Evolutionary conservation across 2,329 filamentous ascomycete genomes (phyloP).

Genomic region (Botrytis paeoniae): DNA sequence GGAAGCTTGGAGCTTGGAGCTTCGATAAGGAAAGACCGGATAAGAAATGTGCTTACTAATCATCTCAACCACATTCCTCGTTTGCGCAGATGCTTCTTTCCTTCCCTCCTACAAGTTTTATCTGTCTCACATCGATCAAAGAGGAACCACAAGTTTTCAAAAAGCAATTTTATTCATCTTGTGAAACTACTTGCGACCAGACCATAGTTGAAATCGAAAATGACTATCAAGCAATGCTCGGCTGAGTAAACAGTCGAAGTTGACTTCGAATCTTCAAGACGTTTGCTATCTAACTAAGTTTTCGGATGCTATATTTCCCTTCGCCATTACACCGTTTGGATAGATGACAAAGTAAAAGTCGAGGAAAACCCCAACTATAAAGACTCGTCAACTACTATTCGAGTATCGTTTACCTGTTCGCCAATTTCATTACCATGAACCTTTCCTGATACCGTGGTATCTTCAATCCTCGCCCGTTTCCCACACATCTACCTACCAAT

Average conservation of each 20-base stretch:
- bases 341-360: not conserved
- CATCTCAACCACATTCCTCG: not conserved
- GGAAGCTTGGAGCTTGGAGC: not conserved
- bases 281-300: not conserved
- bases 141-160: not conserved
- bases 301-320: not conserved
- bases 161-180: not conserved
- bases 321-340: not conserved
- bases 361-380: not conserved
- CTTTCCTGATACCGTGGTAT: not conserved
- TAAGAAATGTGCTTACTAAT: slow-evolving; percentile 7
- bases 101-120: not conserved
- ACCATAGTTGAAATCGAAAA: not conserved
- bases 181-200: not conserved
- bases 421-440: not conserved
- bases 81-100: not conserved
- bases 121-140: not conserved
- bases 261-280: not conserved
- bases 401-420: not conserved
- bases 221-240: not conserved
- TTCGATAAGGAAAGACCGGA: not conserved
- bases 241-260: not conserved
- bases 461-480: not conserved
- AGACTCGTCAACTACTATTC: not conserved
- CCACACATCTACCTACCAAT: not conserved